Base-by-base conservation (phyloP, 805 yeast genomes). In the Kuraishia hungarica region DNA sequence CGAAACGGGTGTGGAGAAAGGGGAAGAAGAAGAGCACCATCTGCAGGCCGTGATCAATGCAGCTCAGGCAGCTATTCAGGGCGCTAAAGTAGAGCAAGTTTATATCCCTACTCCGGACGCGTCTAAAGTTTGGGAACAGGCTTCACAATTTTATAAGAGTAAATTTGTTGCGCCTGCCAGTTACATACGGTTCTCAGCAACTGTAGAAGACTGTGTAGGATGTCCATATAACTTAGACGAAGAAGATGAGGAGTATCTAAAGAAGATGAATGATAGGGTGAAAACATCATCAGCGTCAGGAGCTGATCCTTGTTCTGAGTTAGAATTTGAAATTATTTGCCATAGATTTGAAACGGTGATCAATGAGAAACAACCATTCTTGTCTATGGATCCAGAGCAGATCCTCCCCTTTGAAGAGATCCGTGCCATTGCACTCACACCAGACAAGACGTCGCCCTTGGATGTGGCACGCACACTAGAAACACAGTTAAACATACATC, bases 21-120 rank as follows among this genome's bases (percentile, higher is more conserved):
- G 88, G 61, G 99, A 94, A 70, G 99, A 94, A 70, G 96, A 90
- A 62, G 99, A 94, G 69, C 94, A 89, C 48, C 99, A 94, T 80
- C 77, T 94, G 59, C 96, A 93, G 68, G 89, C 87, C 59, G 97
- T 92, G 52, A 86, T 94, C 60, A 84, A 84, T 69, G 93, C 93
- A 15, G 82, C 90, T 1, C 86, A 83, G 53, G 82, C 83, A 29
- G 84, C 85, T 2, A 78, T 88, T 20, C 63, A 67, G 2, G 81
- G 81, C 56, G 75, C 73, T 2, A 73, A 72, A 56, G 77, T 77
- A 53, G 72, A 74, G 61, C 78, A 79, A 58, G 86, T 86, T 50
- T 93, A 86, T 68, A 94, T 94, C 62, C 99, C 99, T 1, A 94
- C 99, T 0, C 99, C 99, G 0, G 96, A 90, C 75, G 97, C 98